Base-by-base conservation (phyloP, 1,284 basidiomycete species). In the Ganoderma sp. region DNA sequence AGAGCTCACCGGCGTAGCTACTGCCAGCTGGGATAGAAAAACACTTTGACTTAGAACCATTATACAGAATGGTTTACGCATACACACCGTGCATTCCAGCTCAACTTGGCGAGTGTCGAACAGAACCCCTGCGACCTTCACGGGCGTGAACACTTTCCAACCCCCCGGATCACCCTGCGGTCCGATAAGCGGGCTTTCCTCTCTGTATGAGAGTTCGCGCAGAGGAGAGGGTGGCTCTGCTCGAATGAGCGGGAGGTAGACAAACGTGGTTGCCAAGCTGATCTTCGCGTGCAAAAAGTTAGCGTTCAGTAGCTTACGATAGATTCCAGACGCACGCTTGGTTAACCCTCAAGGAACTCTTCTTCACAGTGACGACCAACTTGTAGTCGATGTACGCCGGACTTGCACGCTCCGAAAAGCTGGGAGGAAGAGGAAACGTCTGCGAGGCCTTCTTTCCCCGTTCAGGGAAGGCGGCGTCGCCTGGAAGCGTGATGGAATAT, bases 1-100 rank as follows among this genome's bases (percentile, higher is more conserved):
- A 59, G 22, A 76, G 48, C 81, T 67, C 75, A 89, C 87, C n/a
- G 88, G 88, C 54, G 78, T 84, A 25, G 85, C 85, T 41, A 89
- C 76, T 2, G 85, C 82, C 19, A 88, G 76, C 87, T 89, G 71
- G 8, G 17, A 50, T 64, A 65, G n/a, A 57, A 43, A 12, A 28
- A 12, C 50, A 34, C 37, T 34, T 43, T 48, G 32, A 8, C 14
- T 52, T 15, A 17, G 32, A n/a, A 32, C 14, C 42, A 43, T n/a
- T 65, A 7, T 37, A 39, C 41, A 25, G 41, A 34, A 25, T 22
- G 15, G 62, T 28, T 39, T n/a, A 19, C 54, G 19, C 41, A 15
- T 9, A 78, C 84, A 70, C 73, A 88, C 87, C 14, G 75, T 79
- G 65, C 78, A 79, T 42, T 76, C 75, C 34, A 81, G 77, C 64